Percentiles rank a stretch among this genome's conserved stretches.
phyloP scores from a whole-genome alignment of 768 basidiomycete genomes.

The Hygrocybe coccinea region DNA sequence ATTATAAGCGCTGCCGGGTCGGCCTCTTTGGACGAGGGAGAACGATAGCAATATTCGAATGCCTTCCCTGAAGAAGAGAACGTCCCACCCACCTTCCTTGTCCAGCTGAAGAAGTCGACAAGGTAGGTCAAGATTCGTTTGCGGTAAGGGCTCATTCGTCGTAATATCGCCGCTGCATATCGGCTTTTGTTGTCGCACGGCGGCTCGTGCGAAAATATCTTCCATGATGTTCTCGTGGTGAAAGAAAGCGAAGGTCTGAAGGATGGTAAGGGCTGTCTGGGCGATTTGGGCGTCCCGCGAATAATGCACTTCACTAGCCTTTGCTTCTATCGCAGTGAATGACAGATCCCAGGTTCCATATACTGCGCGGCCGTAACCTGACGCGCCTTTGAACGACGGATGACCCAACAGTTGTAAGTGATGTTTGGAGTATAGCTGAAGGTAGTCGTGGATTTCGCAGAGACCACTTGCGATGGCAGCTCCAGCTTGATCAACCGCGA shows the following conservation, averaged over 20 bases:
- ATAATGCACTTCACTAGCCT: constrained; percentile 1
- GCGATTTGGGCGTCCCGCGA: too few relatives aligned
- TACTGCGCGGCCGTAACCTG: constrained; percentile 14
- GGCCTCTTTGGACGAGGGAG: constrained; percentile 13
- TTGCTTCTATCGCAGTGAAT: constrained; percentile 12
- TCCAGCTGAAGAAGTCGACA: not conserved
- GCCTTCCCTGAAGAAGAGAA: constrained; percentile 10
- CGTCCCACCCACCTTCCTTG: constrained; percentile 11
- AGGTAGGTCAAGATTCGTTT: not conserved
- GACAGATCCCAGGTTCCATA: constrained; percentile 21
- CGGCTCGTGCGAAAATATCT: constrained; percentile 13
- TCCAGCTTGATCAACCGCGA: constrained; percentile 19
- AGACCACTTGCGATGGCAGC: constrained; percentile 14
- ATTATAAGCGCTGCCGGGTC: constrained; percentile 4
- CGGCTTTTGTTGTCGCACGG: not conserved
- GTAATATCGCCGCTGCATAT: not conserved
- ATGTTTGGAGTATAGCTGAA: constrained; percentile 7
- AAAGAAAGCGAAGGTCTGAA: constrained; percentile 17
- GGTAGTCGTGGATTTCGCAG: constrained; percentile 13
- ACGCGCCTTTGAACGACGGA: constrained; percentile 8
- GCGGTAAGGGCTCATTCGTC: not conserved
- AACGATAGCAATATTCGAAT: constrained; percentile 16
- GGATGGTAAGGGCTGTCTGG: constrained; percentile 14
- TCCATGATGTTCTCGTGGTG: constrained; percentile 16
- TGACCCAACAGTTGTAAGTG: constrained; percentile 10